phyloP scores from a whole-genome alignment of 2,329 filamentous ascomycete genomes.

The Pseudogymnoascus sp. region DNA sequence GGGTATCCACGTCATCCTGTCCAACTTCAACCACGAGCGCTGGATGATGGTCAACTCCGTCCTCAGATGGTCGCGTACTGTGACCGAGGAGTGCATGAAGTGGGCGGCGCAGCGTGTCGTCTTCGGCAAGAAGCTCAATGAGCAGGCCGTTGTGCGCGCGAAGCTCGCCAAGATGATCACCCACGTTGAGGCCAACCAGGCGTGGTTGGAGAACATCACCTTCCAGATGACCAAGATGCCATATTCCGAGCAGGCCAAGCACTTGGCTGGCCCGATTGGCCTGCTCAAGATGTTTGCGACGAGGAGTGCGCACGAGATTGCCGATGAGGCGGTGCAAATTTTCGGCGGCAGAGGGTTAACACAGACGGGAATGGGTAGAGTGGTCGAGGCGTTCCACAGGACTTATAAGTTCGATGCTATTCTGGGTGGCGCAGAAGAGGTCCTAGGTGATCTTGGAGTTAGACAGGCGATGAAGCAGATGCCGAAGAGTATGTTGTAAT shows the following conservation, averaged over 20 bases:
- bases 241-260: conserved; percentile 65
- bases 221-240: conserved; percentile 85
- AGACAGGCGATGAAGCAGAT: conserved; percentile 77
- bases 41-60: conserved; percentile 65
- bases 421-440: conserved; percentile 74
- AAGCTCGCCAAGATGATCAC: conserved; percentile 89
- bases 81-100: conserved; percentile 78
- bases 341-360: conserved; percentile 77
- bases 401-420: conserved; percentile 77
- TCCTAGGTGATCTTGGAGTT: conserved; percentile 71
- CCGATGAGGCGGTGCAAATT: conserved; percentile 76
- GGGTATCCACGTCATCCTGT: conserved; percentile 69
- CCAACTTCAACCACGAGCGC: conserved; percentile 83
- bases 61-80: conserved; percentile 54
- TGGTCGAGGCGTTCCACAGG: conserved; percentile 77
- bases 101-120: conserved; percentile 83
- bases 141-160: conserved; percentile 73
- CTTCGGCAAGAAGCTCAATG: conserved; percentile 72
- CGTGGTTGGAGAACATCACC: conserved; percentile 25
- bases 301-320: conserved; percentile 70
- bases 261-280: conserved; percentile 72
- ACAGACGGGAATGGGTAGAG: conserved; percentile 70
- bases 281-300: conserved; percentile 74
- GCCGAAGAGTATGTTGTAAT: conserved; percentile 72
- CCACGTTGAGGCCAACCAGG: conserved; percentile 21